These are phyloP conservation scores for Metschnikowia colocasiae DNA, from an alignment of 805 yeast genomes.

Conservation along the genomic window DNA sequence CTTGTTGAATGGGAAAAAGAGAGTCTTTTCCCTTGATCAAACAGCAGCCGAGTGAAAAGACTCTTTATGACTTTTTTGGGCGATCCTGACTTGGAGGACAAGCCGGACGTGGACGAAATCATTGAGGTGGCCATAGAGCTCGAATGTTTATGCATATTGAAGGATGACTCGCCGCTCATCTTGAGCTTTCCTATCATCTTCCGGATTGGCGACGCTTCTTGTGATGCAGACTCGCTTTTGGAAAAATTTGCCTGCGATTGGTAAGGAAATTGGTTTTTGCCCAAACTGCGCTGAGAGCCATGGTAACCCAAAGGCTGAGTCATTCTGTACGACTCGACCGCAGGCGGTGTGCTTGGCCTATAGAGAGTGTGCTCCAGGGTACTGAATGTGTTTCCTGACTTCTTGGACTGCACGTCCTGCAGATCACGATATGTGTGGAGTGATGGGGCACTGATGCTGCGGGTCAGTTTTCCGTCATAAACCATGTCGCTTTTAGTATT, in stretches of 20 bases:
- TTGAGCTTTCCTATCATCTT: constrained; percentile 21
- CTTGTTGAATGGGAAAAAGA: background rate
- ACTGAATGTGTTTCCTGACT: constrained; percentile 8
- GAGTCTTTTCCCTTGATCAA: constrained; percentile 9
- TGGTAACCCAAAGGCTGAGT: constrained; percentile 1
- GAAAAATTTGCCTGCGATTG: constrained; percentile 1
- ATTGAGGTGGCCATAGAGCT: constrained; percentile 27
- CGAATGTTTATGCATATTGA: constrained; percentile 15
- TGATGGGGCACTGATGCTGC: constrained; percentile 35
- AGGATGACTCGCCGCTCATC: constrained; percentile 22
- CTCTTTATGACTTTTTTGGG: constrained; percentile 30
- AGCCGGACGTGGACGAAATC: constrained; percentile 25
- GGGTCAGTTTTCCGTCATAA: constrained; percentile 19
- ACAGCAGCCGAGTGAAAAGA: constrained; percentile 13
- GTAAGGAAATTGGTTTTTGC: constrained; percentile 1
- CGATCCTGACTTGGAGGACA: constrained; percentile 29
- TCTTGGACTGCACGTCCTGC: constrained; percentile 1
- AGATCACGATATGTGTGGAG: constrained; percentile 35
- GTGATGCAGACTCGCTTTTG: constrained; percentile 8
- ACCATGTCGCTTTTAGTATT: background rate
- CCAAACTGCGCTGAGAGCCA: background rate
- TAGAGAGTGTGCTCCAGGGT: constrained; percentile 14
- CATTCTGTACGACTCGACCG: background rate
- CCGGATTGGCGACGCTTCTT: constrained; percentile 31
- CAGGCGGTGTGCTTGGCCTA: constrained; percentile 14